Conservation (phyloP, 106 monocot genomes). For the Gastrodia elata region DNA sequence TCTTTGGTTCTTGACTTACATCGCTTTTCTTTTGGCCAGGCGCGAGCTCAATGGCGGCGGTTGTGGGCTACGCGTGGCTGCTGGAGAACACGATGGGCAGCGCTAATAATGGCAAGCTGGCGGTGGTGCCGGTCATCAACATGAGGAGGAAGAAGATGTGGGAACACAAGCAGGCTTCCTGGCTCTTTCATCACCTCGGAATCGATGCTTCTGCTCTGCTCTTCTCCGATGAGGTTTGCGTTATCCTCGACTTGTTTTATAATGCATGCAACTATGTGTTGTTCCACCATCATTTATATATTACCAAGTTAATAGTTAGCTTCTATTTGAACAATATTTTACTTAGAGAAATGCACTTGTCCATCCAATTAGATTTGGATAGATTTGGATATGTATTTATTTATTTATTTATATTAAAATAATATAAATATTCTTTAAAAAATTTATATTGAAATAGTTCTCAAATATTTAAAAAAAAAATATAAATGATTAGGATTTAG, state of each 20-base stretch:
- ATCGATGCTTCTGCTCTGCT: slow-evolving; percentile 46
- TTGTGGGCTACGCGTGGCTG: slow-evolving; percentile 51
- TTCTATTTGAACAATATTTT: too few relatives aligned
- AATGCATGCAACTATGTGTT: too few relatives aligned
- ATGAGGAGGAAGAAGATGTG: slow-evolving; percentile 33
- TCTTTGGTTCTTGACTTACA: background rate
- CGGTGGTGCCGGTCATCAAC: slow-evolving; percentile 42
- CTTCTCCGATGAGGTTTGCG: slow-evolving; percentile 58
- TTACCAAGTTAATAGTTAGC: too few relatives aligned
- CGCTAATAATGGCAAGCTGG: slow-evolving; percentile 4
- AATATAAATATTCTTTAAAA: too few relatives aligned
- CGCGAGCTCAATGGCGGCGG: slow-evolving; percentile 44
- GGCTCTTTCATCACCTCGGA: slow-evolving; percentile 45
- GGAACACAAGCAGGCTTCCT: slow-evolving; percentile 43
- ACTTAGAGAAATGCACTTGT: too few relatives aligned
- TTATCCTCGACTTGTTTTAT: background rate
- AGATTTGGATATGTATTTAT: too few relatives aligned
- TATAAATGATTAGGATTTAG: too few relatives aligned
- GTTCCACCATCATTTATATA: too few relatives aligned
- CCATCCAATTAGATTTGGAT: too few relatives aligned
- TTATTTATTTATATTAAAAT: too few relatives aligned
- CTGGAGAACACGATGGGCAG: slow-evolving; percentile 25
- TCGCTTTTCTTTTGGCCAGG: background rate
- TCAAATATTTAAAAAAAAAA: too few relatives aligned
- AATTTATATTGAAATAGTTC: too few relatives aligned